Conservation (phyloP, 495 filamentous ascomycete genomes). For the Penicillium manginii region DNA sequence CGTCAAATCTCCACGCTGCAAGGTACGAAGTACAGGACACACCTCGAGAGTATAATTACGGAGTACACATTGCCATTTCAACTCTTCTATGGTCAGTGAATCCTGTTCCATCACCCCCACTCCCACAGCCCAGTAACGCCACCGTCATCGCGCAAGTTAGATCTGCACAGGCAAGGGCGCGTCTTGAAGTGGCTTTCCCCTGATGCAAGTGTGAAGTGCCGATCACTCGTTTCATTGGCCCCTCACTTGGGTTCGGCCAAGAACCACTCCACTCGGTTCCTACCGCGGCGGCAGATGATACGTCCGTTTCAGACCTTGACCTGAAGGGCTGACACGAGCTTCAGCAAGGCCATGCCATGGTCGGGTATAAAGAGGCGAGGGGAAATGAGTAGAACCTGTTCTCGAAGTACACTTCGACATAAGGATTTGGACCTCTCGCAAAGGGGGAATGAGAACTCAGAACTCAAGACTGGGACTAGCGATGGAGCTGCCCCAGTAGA, state of each 20-base stretch:
- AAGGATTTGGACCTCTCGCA: not conserved
- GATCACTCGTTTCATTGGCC: not conserved
- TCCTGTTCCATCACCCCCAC: not conserved
- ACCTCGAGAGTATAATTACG: not conserved
- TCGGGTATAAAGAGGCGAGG: not conserved
- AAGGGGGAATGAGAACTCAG: not conserved
- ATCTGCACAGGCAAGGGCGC: slow-evolving; percentile 2
- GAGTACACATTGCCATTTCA: no score
- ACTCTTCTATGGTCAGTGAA: no score
- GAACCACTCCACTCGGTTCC: not conserved
- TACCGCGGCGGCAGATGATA: slow-evolving; percentile 10
- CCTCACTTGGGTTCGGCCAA: not conserved
- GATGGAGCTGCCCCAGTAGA: not conserved
- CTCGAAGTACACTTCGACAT: no score
- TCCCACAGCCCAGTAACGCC: not conserved
- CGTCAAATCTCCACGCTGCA: slow-evolving; percentile 17
- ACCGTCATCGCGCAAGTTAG: not conserved
- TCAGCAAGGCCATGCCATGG: not conserved
- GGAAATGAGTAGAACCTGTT: not conserved
- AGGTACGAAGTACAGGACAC: slow-evolving; percentile 14
- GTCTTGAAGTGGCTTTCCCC: not conserved
- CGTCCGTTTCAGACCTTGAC: not conserved
- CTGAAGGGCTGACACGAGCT: not conserved
- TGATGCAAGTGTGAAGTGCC: slow-evolving; percentile 5
- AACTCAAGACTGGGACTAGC: not conserved